phyloP scores from a whole-genome alignment of 768 basidiomycete species.

The Lactarius trivialis region DNA sequence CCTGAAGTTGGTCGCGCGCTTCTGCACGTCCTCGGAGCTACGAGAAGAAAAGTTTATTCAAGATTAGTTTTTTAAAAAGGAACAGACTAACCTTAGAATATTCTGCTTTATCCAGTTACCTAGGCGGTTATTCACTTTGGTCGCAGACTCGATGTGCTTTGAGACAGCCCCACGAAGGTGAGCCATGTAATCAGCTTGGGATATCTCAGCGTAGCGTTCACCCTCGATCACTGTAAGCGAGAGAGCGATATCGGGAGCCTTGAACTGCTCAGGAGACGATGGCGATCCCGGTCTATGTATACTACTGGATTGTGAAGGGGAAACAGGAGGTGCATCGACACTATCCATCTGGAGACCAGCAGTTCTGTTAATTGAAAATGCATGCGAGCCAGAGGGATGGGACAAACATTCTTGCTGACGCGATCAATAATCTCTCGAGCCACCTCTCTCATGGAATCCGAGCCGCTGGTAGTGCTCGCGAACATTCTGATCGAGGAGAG shows the following conservation, averaged over 20 bases:
- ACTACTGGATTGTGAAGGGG: neutral
- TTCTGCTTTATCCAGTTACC: constrained; percentile 24
- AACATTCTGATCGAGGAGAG: constrained; percentile 24
- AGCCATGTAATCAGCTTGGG: constrained; percentile 38
- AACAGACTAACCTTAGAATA: constrained; percentile 23
- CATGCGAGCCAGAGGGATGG: neutral
- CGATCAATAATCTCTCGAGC: constrained; percentile 5
- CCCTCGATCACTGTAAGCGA: constrained; percentile 41
- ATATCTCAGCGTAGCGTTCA: constrained; percentile 35
- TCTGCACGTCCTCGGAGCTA: constrained; percentile 34
- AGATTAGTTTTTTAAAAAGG: constrained; percentile 26
- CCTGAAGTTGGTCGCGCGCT: constrained; percentile 36
- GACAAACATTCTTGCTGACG: constrained; percentile 14
- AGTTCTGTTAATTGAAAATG: neutral
- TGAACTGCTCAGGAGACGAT: constrained; percentile 29
- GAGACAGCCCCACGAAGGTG: constrained; percentile 32
- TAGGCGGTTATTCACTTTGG: constrained; percentile 36
- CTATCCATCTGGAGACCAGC: constrained; percentile 8
- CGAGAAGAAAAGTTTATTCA: constrained; percentile 33
- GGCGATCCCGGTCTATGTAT: neutral
- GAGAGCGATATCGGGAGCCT: constrained; percentile 37
- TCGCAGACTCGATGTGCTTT: constrained; percentile 31
- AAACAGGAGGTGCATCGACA: neutral
- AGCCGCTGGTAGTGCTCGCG: constrained; percentile 1
- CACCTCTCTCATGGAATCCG: constrained; percentile 8